phyloP scores from a whole-genome alignment of 225 moss, liverwort and hornwort species.

The Sphagnum contortum region DNA sequence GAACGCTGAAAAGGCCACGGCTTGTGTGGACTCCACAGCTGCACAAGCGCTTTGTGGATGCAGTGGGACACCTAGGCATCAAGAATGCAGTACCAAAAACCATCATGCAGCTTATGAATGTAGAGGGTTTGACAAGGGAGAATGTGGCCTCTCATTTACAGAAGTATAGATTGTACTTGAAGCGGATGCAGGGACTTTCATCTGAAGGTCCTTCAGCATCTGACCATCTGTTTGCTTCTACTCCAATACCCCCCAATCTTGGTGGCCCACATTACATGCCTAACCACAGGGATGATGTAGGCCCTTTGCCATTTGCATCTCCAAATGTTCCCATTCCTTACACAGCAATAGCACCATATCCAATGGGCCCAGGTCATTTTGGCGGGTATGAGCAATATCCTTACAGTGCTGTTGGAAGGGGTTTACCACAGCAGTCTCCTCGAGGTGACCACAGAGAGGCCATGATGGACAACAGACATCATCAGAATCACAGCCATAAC shows the following conservation, averaged over 20 bases:
- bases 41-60: slow-evolving; percentile 90
- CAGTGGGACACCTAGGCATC: slow-evolving; percentile 80
- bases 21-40: slow-evolving; percentile 91
- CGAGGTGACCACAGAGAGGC: slow-evolving; percentile 48
- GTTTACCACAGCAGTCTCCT: slow-evolving; percentile 46
- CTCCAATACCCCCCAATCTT: slow-evolving; percentile 79
- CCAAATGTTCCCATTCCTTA: slow-evolving; percentile 48
- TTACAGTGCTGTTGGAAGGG: slow-evolving; percentile 48
- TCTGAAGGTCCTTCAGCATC: slow-evolving; percentile 72
- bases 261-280: slow-evolving; percentile 64
- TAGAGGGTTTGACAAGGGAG: slow-evolving; percentile 86
- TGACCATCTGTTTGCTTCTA: slow-evolving; percentile 82
- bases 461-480: slow-evolving; percentile 34
- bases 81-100: slow-evolving; percentile 94
- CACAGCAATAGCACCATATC: slow-evolving; percentile 34
- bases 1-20: slow-evolving; percentile 79
- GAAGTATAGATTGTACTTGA: slow-evolving; percentile 81
- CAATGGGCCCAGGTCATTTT: slow-evolving; percentile 42
- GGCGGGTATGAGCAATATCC: slow-evolving; percentile 68
- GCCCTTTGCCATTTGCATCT: slow-evolving; percentile 43
- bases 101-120: slow-evolving; percentile 99
- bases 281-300: slow-evolving; percentile 63
- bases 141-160: slow-evolving; percentile 94
- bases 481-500: slow-evolving; percentile 17
- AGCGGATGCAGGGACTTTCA: slow-evolving; percentile 86